Evolutionary conservation across 495 filamentous ascomycete genomes (phyloP).

Genomic region (Penicillium antarcticum): DNA sequence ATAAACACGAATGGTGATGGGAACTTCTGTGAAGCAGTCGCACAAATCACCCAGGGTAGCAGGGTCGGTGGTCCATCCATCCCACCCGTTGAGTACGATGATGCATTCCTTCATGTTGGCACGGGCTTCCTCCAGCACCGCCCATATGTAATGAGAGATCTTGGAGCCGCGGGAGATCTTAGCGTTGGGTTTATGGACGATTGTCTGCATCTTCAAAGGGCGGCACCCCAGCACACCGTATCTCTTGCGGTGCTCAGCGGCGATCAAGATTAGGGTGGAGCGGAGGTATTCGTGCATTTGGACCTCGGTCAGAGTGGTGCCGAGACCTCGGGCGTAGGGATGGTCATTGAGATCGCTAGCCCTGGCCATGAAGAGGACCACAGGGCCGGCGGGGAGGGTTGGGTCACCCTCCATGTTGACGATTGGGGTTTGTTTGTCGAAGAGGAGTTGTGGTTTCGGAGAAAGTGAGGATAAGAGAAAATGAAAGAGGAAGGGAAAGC

Average conservation of each 20-base stretch:
- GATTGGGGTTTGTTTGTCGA: not conserved
- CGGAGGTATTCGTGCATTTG: constrained; percentile 6
- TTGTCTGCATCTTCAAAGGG: constrained; percentile 1
- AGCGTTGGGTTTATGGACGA: not conserved
- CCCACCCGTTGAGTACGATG: not conserved
- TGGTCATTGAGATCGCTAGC: not conserved
- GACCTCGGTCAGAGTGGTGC: not conserved
- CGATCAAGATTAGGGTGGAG: not conserved
- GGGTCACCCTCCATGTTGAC: not conserved
- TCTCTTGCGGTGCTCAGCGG: constrained; percentile 1
- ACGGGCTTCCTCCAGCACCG: not conserved
- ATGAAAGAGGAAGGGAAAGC: too few relatives aligned
- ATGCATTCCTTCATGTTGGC: not conserved
- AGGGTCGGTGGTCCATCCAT: not conserved
- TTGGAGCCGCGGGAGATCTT: not conserved
- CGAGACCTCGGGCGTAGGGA: not conserved
- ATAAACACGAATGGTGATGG: not conserved
- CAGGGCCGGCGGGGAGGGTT: not conserved
- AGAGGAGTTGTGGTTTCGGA: not conserved
- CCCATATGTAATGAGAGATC: not conserved
- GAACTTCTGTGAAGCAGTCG: not conserved
- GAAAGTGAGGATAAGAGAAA: too few relatives aligned
- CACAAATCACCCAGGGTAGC: not conserved
- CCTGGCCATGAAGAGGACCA: constrained; percentile 2
- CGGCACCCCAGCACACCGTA: not conserved